phyloP scores from a whole-genome alignment of 164 flowering plant species.

The Nymphaea colorata region DNA sequence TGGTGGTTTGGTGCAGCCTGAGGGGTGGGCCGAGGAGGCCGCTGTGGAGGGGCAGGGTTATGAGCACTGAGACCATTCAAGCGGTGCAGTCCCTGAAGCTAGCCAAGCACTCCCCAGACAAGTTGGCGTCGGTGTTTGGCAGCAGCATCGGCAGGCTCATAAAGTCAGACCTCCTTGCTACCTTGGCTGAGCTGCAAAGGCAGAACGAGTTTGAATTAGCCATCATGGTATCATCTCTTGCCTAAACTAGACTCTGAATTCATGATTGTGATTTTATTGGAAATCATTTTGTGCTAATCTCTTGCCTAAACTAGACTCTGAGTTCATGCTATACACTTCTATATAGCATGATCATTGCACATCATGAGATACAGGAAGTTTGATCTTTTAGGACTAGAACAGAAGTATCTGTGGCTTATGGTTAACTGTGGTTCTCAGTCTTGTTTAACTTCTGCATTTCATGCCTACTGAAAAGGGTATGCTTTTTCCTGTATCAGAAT shows the following conservation, averaged over 20 bases:
- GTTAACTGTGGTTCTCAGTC: no score
- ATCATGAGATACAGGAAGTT: no score
- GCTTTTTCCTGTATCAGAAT: no score
- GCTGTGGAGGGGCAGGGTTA: constrained; percentile 49
- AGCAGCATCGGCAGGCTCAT: constrained; percentile 42
- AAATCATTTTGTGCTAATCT: neutral
- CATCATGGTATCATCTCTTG: constrained; percentile 22
- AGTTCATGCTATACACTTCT: neutral
- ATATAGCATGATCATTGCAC: no score
- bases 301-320: neutral
- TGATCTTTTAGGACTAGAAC: no score
- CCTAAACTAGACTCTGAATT: neutral
- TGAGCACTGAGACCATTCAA: constrained; percentile 71
- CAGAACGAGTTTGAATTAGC: constrained; percentile 63
- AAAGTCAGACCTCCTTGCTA: constrained; percentile 51
- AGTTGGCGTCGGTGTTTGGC: constrained; percentile 32
- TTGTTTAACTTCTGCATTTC: no score
- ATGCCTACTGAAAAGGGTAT: no score
- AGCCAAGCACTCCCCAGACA: constrained; percentile 31
- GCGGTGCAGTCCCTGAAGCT: constrained; percentile 64
- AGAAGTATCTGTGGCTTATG: no score
- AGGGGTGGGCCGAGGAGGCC: constrained; percentile 40
- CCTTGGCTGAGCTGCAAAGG: constrained; percentile 55
- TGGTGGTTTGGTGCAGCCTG: constrained; percentile 27
- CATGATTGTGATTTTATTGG: neutral